Evolutionary conservation across 1,139 yeast species (phyloP).

Genomic region (Taphrina betulina): DNA sequence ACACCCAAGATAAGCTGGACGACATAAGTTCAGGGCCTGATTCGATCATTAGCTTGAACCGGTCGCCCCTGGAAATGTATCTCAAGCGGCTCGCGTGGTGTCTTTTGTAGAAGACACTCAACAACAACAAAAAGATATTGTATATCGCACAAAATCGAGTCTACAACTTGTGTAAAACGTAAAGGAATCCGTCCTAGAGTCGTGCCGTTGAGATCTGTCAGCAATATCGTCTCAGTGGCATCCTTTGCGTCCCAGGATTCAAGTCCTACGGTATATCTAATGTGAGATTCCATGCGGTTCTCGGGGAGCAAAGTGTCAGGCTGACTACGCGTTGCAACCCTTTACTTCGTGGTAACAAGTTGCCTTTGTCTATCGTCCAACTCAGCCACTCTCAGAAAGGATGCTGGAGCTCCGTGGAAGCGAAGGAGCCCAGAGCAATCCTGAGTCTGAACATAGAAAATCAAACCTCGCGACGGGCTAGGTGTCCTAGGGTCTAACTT

Average conservation of each 20-base stretch:
- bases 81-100: background rate
- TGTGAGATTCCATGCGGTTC: background rate
- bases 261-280: background rate
- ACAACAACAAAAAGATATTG: slow-evolving; percentile 7
- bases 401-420: no score
- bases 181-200: slow-evolving; percentile 2
- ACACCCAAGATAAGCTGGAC: slow-evolving; percentile 1
- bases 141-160: background rate
- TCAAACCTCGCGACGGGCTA: no score
- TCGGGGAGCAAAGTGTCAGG: no score
- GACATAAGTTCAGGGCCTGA: background rate
- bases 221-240: background rate
- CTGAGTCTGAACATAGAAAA: no score
- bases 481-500: no score
- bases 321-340: no score
- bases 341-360: no score
- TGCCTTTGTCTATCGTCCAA: no score
- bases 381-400: no score
- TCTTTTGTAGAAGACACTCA: background rate
- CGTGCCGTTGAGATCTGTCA: slow-evolving; percentile 5
- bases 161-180: background rate
- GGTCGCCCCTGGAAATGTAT: slow-evolving; percentile 1
- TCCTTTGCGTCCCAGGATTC: slow-evolving; percentile 1
- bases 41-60: background rate
- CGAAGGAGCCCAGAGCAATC: no score